Base-by-base conservation (phyloP, 108 stramenopile genomes). In the Skeletonema marinoi region DNA sequence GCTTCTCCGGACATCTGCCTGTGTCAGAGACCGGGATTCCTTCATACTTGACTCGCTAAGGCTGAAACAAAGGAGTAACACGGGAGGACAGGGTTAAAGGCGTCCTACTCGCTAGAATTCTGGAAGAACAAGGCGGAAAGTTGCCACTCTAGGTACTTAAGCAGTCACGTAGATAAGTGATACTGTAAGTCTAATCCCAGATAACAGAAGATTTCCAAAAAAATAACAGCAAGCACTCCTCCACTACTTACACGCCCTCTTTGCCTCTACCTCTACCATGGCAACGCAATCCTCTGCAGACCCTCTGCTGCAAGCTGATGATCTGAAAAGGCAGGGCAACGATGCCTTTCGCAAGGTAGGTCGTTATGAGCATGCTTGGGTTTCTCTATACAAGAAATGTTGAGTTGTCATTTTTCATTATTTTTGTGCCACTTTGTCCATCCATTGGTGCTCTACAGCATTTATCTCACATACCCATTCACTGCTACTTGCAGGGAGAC, bases 291-390 rank as follows among this genome's bases (percentile, higher is more conserved):
- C 44, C 44, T 46, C 44, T 3, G 4, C 16, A 16, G 44, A 46
- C 16, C 44, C 44, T 46, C 16, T 46, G 16, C 14, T 46, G 21
- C 59, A 82, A 68, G 81, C 68, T 12, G 73, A 86, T 4, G 78
- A 65, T 30, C 33, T 86, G 0, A 92, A 93, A 67, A 71, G 60
- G 65, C 80, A 85, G 60, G 94, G 92, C 6, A 95, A 95, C 58
- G 72, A 80, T 39, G 74, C 84, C 56, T 95, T 95, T 81, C 83
- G 81, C 62, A 88, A 85, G 78, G 87, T 83, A 32, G 25, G 21
- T 25, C 36, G 70, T 73, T 30, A 0, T 36, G 21, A 17, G 4
- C 14, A 32, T 11, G 19, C 50, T 71, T 30, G 16, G 0, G 10
- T 14, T 68, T 31, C 31, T 51, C 6, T 51, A 21, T 46, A 38